Evolutionary conservation across 495 filamentous ascomycete genomes (phyloP), one percentile per base, ranked within the genome.

Genomic region (Penicillium chermesinum): DNA sequence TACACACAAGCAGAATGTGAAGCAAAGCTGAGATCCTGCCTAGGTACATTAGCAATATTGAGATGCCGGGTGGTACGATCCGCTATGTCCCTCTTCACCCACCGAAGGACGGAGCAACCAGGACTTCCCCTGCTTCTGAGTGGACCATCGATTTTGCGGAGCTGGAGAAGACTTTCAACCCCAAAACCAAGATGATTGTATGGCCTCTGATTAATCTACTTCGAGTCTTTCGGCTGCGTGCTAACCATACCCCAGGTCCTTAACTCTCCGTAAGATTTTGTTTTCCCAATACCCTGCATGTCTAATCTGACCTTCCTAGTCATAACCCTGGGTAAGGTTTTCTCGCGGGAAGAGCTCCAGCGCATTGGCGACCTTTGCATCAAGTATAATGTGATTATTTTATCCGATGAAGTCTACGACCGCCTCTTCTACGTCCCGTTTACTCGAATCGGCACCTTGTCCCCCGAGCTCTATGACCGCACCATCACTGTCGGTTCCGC

Each of bases 241-340:
- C 36, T 37, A 38, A 21, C 14, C 7, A 15, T 19, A 2, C 2
- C 12, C 9, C 32, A 73, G 69, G 66, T 74, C 2, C 51, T 76
- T 45, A 75, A 76, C 48, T 70, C 69, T 12, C 68, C 73, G 62
- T 70, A 61, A 67, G 61, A 39, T 30, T 25, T 13, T 14, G 4
- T 17, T 33, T 7, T 18, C 43, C 19, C 17, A 44, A 16, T 44
- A 6, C 16, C 20, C n/a, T 13, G n/a, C 2, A 8, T 25, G n/a
- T 16, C 14, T 18, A 40, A 38, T 41, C 53, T 42, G 55, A 30
- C 15, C 25, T n/a, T 20, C n/a, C 21, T 40, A 77, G 74, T n/a
- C 91, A 98, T 70, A 98, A 98, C 72, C 93, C 93, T 97, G 42
- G 93, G 93, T 52, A 98, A 98, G 65, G 87, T 98, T 33, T 95